phyloP scores from a whole-genome alignment of 2,329 filamentous ascomycete species.

The Verticillium isaacii region DNA sequence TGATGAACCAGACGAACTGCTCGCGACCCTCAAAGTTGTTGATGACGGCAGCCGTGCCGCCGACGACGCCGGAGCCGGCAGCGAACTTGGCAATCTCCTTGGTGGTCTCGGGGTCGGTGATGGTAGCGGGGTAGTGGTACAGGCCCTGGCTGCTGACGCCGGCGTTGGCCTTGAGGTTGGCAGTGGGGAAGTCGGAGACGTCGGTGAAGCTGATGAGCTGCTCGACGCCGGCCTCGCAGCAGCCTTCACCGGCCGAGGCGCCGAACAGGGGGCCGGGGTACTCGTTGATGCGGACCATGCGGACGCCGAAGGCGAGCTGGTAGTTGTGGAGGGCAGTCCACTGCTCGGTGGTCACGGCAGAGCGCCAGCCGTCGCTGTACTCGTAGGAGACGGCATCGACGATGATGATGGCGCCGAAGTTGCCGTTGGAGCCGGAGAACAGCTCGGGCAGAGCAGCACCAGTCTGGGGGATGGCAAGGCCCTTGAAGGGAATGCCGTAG shows the following conservation, averaged over 20 bases:
- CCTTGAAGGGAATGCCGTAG: slow-evolving; percentile 57
- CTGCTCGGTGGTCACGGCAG: slow-evolving; percentile 50
- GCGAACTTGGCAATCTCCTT: slow-evolving; percentile 49
- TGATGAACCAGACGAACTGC: slow-evolving; percentile 59
- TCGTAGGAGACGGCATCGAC: slow-evolving; percentile 50
- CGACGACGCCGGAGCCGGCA: slow-evolving; percentile 29
- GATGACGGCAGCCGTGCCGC: slow-evolving; percentile 52
- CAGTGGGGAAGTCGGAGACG: slow-evolving; percentile 45
- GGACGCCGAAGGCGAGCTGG: slow-evolving; percentile 51
- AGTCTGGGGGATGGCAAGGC: slow-evolving; percentile 46
- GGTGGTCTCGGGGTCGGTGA: slow-evolving; percentile 47
- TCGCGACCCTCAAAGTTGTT: slow-evolving; percentile 52
- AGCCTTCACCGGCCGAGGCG: slow-evolving; percentile 25
- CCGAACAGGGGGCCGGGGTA: slow-evolving; percentile 49
- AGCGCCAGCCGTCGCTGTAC: slow-evolving; percentile 41
- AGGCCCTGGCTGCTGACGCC: slow-evolving; percentile 45
- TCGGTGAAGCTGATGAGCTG: slow-evolving; percentile 50
- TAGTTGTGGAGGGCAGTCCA: slow-evolving; percentile 53
- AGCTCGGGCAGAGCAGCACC: slow-evolving; percentile 47
- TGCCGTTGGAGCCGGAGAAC: slow-evolving; percentile 40
- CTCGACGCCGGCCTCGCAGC: slow-evolving; percentile 42
- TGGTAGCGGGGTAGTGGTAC: slow-evolving; percentile 55
- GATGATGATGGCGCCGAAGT: slow-evolving; percentile 53
- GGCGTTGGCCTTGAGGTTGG: slow-evolving; percentile 45
- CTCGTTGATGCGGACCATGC: slow-evolving; percentile 57